Conservation (phyloP, 108 stramenopile genomes). For the Skeletonema grethae region DNA sequence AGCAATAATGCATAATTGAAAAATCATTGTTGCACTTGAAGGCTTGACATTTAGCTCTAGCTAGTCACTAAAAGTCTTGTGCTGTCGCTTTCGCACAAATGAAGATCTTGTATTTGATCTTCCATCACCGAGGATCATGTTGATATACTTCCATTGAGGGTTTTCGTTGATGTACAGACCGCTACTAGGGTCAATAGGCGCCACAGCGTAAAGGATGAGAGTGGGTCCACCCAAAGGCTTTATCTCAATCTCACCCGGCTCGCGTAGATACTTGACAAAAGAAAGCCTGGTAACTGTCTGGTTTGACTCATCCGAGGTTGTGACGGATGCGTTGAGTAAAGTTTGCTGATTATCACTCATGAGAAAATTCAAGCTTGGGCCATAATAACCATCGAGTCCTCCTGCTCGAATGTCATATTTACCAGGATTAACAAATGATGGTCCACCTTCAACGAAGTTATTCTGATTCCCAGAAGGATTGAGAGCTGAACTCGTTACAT, state of each 20-base stretch:
- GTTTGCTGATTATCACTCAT: conserved; percentile 24
- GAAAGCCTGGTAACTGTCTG: conserved; percentile 14
- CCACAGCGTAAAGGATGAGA: conserved; percentile 43
- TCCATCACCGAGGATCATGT: conserved; percentile 12
- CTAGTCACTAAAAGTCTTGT: neutral
- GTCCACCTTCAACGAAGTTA: conserved; percentile 7
- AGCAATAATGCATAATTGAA: neutral
- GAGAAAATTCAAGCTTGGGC: conserved; percentile 27
- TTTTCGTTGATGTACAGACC: conserved; percentile 30
- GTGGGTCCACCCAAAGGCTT: conserved; percentile 25
- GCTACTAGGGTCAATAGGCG: conserved; percentile 20
- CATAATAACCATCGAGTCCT: conserved; percentile 14
- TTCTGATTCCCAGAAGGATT: conserved; percentile 20
- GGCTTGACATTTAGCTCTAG: neutral
- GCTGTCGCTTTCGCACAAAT: neutral
- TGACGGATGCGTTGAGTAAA: conserved; percentile 22
- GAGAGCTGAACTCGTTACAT: conserved; percentile 5
- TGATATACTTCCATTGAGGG: conserved; percentile 30
- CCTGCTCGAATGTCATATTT: conserved; percentile 46
- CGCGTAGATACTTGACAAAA: conserved; percentile 30
- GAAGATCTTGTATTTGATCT: neutral
- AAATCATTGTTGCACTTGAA: neutral
- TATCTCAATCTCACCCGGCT: conserved; percentile 38
- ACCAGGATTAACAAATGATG: conserved; percentile 26
- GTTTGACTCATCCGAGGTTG: neutral